phyloP scores from a whole-genome alignment of 2,329 filamentous ascomycete species.

The Penicillium polonicum region DNA sequence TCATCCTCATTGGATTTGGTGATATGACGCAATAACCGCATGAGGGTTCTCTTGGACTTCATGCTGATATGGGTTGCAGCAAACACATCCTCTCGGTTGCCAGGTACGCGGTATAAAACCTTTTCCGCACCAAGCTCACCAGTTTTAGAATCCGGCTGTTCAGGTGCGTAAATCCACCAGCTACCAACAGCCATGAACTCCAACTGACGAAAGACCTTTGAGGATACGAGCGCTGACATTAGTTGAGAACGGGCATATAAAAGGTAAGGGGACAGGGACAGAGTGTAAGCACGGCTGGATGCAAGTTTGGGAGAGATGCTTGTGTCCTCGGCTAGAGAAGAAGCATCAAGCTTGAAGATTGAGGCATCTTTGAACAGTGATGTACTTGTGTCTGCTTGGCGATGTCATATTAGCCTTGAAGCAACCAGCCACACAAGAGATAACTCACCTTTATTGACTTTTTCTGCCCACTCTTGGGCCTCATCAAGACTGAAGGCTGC shows the following conservation, averaged over 20 bases:
- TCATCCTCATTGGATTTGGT: slow-evolving; percentile 59
- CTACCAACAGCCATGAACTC: slow-evolving; percentile 92
- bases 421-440: slow-evolving; percentile 9
- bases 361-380: slow-evolving; percentile 43
- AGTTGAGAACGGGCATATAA: slow-evolving; percentile 81
- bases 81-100: slow-evolving; percentile 89
- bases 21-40: slow-evolving; percentile 93
- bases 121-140: slow-evolving; percentile 23
- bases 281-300: slow-evolving; percentile 70
- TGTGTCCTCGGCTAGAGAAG: background rate
- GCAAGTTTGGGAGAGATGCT: slow-evolving; percentile 25
- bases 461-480: slow-evolving; percentile 69
- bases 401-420: slow-evolving; percentile 22
- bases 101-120: slow-evolving; percentile 70
- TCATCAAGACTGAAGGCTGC: slow-evolving; percentile 84
- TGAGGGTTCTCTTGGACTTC: slow-evolving; percentile 78
- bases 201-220: slow-evolving; percentile 80
- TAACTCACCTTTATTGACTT: slow-evolving; percentile 41
- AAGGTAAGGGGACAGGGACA: slow-evolving; percentile 81
- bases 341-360: slow-evolving; percentile 23
- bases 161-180: slow-evolving; percentile 70
- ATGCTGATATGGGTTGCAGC: slow-evolving; percentile 71
- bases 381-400: slow-evolving; percentile 32
- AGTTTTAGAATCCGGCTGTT: slow-evolving; percentile 18
- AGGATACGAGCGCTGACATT: slow-evolving; percentile 79